These are phyloP conservation scores for Debaryomyces fabryi DNA, from an alignment of 1,139 yeast genomes.

Conservation along the genomic window DNA sequence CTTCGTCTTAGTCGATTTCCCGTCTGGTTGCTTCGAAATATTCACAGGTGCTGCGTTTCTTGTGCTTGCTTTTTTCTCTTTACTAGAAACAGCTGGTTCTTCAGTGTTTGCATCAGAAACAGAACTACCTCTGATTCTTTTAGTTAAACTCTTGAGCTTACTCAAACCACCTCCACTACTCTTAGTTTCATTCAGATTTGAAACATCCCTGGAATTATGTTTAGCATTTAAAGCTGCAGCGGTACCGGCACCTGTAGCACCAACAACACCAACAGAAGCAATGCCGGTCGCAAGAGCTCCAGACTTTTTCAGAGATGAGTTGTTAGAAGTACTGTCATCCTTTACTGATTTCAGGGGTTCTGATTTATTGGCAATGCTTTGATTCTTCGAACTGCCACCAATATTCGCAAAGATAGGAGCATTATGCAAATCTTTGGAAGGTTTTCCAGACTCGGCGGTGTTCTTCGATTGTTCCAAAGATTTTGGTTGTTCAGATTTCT, in stretches of 20 bases:
- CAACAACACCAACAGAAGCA: slow-evolving; percentile 14
- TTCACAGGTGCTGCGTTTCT: slow-evolving; percentile 6
- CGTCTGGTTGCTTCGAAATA: slow-evolving; percentile 16
- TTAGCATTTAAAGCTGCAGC: slow-evolving; percentile 13
- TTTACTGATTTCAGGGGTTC: slow-evolving; percentile 7
- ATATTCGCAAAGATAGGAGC: not conserved
- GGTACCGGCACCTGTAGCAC: slow-evolving; percentile 16
- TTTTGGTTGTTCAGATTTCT: not conserved
- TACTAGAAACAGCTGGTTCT: slow-evolving; percentile 1
- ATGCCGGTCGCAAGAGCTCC: slow-evolving; percentile 12
- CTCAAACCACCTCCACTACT: slow-evolving; percentile 26
- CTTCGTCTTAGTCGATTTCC: slow-evolving; percentile 2
- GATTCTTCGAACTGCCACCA: not conserved
- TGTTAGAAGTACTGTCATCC: slow-evolving; percentile 7
- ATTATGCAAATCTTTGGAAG: slow-evolving; percentile 14
- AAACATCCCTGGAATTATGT: slow-evolving; percentile 10
- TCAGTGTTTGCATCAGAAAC: slow-evolving; percentile 4
- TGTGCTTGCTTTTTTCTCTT: not conserved
- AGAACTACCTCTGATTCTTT: slow-evolving; percentile 15
- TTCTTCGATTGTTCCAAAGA: slow-evolving; percentile 7
- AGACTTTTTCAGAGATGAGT: slow-evolving; percentile 8
- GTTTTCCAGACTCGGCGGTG: slow-evolving; percentile 19
- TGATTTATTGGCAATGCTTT: slow-evolving; percentile 8
- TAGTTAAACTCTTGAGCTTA: slow-evolving; percentile 27
- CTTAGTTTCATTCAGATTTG: slow-evolving; percentile 9